phyloP scores from a whole-genome alignment of 192 early-diverging fungal species.

The Podila clonocystis region DNA sequence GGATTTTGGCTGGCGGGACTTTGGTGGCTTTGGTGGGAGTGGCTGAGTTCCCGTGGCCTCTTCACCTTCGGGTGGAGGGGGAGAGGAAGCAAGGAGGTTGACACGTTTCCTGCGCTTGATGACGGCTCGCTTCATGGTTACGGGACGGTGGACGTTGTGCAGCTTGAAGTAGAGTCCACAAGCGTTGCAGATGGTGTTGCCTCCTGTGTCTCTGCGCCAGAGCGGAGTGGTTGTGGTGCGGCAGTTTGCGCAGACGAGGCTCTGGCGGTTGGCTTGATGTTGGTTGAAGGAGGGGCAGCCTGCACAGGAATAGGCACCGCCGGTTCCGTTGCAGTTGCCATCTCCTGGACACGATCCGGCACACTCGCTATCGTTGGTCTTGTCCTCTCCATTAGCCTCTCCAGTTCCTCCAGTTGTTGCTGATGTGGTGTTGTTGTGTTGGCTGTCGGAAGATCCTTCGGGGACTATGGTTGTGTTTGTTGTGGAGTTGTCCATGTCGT shows the following conservation, averaged over 20 bases:
- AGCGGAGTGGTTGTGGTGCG: constrained; percentile 82
- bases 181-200: constrained; percentile 85
- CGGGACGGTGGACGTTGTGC: constrained; percentile 83
- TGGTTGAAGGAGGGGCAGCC: constrained; percentile 84
- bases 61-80: constrained; percentile 25
- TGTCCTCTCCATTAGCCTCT: constrained; percentile 1
- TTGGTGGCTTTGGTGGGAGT: constrained; percentile 2
- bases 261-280: constrained; percentile 63
- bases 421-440: background rate
- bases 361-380: constrained; percentile 34
- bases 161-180: constrained; percentile 88
- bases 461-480: background rate
- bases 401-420: background rate
- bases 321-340: constrained; percentile 80
- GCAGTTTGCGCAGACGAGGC: constrained; percentile 77
- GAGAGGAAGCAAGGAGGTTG: constrained; percentile 43
- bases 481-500: constrained; percentile 12
- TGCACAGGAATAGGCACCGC: constrained; percentile 75
- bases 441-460: background rate
- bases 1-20: background rate
- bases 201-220: constrained; percentile 79
- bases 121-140: constrained; percentile 78
- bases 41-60: constrained; percentile 6
- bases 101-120: constrained; percentile 82
- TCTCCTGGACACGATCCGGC: constrained; percentile 77